Evolutionary conservation across 2,329 filamentous ascomycete species (phyloP).

Genomic region (Fusarium odoratissimum): DNA sequence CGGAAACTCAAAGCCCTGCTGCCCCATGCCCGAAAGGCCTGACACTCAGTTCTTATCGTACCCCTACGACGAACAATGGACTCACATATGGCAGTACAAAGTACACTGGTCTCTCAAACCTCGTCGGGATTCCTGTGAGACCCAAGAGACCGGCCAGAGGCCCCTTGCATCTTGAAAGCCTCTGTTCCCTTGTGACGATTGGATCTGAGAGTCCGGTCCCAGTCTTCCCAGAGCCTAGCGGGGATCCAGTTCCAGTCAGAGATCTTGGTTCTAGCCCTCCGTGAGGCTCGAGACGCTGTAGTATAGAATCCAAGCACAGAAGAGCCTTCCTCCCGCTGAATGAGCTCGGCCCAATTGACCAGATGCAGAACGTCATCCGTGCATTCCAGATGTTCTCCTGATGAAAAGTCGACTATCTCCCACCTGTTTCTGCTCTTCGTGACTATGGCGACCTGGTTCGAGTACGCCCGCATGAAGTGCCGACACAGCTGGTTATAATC

Average conservation of each 20-base stretch:
- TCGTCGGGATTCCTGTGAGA: neutral
- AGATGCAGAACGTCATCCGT: neutral
- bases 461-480: neutral
- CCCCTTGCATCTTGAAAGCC: neutral
- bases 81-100: too few relatives aligned
- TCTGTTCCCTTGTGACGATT: neutral
- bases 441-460: neutral
- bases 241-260: constrained; percentile 2
- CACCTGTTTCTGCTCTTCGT: neutral
- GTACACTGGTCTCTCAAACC: neutral
- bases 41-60: too few relatives aligned
- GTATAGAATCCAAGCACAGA: neutral
- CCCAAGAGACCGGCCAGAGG: too few relatives aligned
- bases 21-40: neutral
- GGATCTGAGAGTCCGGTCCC: neutral
- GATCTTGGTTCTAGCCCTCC: neutral
- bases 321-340: neutral
- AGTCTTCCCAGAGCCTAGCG: neutral
- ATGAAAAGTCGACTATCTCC: neutral
- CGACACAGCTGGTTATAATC: neutral
- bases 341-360: neutral
- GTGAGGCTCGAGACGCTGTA: neutral
- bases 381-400: neutral
- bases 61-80: neutral
- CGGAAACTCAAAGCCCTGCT: neutral